Conservation (phyloP, 2,329 filamentous ascomycete species). For the Colletotrichum sp. region DNA sequence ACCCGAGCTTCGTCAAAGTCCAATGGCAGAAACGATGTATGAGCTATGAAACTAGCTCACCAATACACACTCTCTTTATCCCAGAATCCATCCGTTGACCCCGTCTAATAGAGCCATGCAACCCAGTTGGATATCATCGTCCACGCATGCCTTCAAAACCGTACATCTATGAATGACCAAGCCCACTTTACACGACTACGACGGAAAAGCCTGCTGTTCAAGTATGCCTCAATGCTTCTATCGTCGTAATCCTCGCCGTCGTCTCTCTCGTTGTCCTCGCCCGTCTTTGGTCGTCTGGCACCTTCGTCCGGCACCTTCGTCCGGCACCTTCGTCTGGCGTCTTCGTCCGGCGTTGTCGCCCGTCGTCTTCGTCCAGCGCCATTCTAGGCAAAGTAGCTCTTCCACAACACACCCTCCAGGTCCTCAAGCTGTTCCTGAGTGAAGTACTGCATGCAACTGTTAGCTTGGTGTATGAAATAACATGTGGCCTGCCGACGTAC, state of each 20-base stretch:
- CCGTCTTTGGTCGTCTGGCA: not conserved
- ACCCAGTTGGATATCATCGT: conserved; percentile 9
- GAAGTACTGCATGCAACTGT: conserved; percentile 66
- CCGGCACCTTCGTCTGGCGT: accelerated
- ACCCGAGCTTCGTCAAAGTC: not conserved
- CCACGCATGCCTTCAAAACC: not conserved
- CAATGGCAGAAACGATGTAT: not conserved
- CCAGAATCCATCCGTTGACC: not conserved
- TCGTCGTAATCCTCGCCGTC: not conserved
- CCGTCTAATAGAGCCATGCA: conserved; percentile 3
- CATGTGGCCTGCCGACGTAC: conserved; percentile 55
- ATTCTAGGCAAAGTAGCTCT: conserved; percentile 92
- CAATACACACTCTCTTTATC: not conserved
- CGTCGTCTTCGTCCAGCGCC: too few species aligned
- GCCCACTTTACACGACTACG: not conserved
- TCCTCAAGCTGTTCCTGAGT: conserved; percentile 93
- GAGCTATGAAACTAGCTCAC: not conserved
- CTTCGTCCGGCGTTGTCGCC: too few species aligned
- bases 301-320: too few species aligned
- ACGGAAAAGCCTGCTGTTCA: not conserved
- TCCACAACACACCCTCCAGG: conserved; percentile 95
- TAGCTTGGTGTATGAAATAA: conserved; percentile 29
- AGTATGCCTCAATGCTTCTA: not conserved
- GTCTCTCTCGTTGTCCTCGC: not conserved
- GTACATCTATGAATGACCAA: not conserved